A percentile compares a stretch with the other conserved stretches of the same genome.
Conservation (phyloP, 2,329 filamentous ascomycete genomes). For the Akanthomyces muscarius region DNA sequence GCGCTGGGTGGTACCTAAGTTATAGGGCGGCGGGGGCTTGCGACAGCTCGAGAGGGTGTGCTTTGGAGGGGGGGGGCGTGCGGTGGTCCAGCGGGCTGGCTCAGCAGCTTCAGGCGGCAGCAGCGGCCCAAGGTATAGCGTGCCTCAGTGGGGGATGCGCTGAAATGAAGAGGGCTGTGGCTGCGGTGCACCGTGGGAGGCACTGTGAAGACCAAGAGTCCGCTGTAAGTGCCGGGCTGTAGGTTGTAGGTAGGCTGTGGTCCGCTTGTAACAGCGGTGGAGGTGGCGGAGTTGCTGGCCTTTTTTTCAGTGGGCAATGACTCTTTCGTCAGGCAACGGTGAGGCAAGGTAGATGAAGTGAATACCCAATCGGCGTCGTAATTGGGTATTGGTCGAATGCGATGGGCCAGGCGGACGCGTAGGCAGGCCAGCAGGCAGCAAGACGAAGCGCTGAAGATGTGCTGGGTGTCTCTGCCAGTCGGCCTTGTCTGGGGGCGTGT, state of each 20-base stretch:
- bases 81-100: not conserved
- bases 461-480: not conserved
- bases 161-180: not conserved
- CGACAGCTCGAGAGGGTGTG: not conserved
- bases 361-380: not conserved
- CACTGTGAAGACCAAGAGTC: not conserved
- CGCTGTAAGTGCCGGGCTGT: not conserved
- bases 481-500: not conserved
- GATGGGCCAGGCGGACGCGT: not conserved
- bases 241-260: not conserved
- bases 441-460: not conserved
- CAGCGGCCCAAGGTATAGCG: not conserved
- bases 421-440: not conserved
- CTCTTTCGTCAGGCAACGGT: not conserved
- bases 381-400: not conserved
- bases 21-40: not conserved
- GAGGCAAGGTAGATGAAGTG: not conserved
- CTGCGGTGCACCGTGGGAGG: conserved; percentile 1
- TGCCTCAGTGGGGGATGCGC: not conserved
- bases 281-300: not conserved
- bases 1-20: not conserved
- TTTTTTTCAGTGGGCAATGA: not conserved
- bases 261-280: not conserved
- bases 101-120: not conserved
- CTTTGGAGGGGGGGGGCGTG: not conserved